Conservation (phyloP, 1,284 basidiomycete genomes). For the Ceratobasidium sp. region DNA sequence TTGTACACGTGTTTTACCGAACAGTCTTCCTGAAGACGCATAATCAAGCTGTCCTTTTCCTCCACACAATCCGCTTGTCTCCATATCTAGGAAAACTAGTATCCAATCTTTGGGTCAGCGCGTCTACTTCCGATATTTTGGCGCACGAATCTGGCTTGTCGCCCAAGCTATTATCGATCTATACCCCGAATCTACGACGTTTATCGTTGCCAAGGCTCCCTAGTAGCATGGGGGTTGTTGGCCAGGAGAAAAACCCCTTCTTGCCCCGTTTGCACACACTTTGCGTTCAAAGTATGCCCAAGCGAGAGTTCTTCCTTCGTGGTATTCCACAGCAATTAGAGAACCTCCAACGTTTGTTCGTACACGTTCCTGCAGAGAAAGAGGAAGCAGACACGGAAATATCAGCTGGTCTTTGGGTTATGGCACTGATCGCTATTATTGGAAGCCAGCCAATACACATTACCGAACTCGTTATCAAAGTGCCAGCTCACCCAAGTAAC, state of each 20-base stretch:
- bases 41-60: background rate
- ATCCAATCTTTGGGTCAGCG: constrained; percentile 4
- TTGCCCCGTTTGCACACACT: background rate
- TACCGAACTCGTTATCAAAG: background rate
- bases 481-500: background rate
- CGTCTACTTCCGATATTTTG: background rate
- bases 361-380: background rate
- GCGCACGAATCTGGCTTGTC: background rate
- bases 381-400: background rate
- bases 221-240: background rate
- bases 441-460: background rate
- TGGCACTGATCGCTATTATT: background rate
- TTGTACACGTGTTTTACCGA: background rate
- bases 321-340: background rate
- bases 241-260: background rate
- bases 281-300: background rate
- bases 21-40: background rate
- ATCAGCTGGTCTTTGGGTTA: background rate
- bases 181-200: background rate
- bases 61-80: background rate
- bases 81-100: constrained; percentile 3
- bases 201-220: background rate
- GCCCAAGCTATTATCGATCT: background rate
- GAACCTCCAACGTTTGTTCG: background rate
- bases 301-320: background rate